phyloP scores from a whole-genome alignment of 352 stramenopile species.

The Globisporangium nagaii region DNA sequence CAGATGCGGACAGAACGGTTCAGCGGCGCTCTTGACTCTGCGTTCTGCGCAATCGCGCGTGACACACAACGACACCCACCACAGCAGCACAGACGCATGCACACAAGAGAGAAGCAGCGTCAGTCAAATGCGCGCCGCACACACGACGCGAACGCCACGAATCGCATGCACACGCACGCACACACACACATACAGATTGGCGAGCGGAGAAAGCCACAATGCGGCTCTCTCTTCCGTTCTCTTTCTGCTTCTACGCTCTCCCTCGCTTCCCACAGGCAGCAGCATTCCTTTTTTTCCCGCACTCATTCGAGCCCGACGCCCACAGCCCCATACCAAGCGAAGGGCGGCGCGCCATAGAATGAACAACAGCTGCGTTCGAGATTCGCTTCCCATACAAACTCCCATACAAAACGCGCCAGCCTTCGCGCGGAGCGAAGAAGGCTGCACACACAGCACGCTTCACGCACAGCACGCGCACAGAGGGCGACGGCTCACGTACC shows the following conservation, averaged over 20 bases:
- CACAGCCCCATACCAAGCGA: not conserved
- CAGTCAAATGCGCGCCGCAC: too few species aligned
- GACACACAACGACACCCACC: not conserved
- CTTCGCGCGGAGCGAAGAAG: not conserved
- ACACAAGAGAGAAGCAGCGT: not conserved
- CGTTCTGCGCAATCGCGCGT: not conserved
- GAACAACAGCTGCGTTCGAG: conserved; percentile 11
- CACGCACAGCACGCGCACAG: not conserved
- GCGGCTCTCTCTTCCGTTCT: not conserved
- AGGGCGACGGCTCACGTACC: not conserved
- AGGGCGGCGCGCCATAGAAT: not conserved
- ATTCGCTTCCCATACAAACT: conserved; percentile 21
- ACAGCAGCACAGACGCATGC: not conserved
- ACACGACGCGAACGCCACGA: too few species aligned
- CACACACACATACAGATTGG: not conserved
- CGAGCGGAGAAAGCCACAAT: not conserved
- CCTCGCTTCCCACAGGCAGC: not conserved
- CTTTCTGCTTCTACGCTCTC: not conserved
- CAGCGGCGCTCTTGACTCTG: conserved; percentile 3
- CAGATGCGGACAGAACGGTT: conserved; percentile 1
- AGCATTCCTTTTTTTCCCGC: conserved; percentile 13
- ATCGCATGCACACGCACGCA: too few species aligned
- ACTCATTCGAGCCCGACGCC: too few species aligned
- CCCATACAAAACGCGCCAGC: conserved; percentile 7
- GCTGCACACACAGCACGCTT: not conserved